Evolutionary conservation across 2,329 filamentous ascomycete genomes (phyloP).

Genomic region (Aspergillus fructus): DNA sequence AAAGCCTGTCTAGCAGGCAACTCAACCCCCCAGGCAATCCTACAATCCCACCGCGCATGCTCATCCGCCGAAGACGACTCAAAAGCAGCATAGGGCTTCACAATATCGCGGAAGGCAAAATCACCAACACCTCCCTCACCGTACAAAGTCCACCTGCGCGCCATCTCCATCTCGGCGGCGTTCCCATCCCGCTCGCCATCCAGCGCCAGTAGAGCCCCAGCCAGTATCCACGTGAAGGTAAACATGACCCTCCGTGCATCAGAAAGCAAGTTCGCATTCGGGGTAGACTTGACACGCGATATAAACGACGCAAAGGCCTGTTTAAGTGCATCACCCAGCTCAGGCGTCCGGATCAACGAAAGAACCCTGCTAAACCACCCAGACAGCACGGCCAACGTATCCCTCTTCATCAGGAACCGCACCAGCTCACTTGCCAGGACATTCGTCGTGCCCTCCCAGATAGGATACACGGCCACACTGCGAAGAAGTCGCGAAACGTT

Average conservation of each 20-base stretch:
- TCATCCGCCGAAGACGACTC: conserved; percentile 4
- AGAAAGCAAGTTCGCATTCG: conserved; percentile 18
- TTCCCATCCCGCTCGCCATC: conserved; percentile 38
- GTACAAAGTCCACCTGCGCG: conserved; percentile 36
- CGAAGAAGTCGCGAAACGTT: conserved; percentile 67
- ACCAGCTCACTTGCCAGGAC: conserved; percentile 53
- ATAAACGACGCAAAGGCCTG: neutral
- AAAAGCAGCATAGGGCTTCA: conserved; percentile 9
- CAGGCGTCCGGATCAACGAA: neutral
- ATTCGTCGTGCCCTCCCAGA: conserved; percentile 74
- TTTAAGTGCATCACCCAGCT: neutral
- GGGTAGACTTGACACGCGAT: neutral
- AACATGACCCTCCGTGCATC: conserved; percentile 33
- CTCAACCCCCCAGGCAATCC: conserved; percentile 19
- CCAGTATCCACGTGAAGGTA: conserved; percentile 37
- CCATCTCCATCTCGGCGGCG: conserved; percentile 33
- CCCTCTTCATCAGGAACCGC: neutral
- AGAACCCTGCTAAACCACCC: conserved; percentile 2
- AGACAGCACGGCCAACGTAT: neutral
- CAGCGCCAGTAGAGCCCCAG: conserved; percentile 34
- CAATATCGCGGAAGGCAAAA: conserved; percentile 22
- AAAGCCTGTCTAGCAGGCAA: neutral
- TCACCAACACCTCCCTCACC: conserved; percentile 22
- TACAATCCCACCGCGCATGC: conserved; percentile 29
- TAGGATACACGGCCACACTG: conserved; percentile 56